phyloP scores from a whole-genome alignment of 306 rosid genomes.

The Trifolium repens region DNA sequence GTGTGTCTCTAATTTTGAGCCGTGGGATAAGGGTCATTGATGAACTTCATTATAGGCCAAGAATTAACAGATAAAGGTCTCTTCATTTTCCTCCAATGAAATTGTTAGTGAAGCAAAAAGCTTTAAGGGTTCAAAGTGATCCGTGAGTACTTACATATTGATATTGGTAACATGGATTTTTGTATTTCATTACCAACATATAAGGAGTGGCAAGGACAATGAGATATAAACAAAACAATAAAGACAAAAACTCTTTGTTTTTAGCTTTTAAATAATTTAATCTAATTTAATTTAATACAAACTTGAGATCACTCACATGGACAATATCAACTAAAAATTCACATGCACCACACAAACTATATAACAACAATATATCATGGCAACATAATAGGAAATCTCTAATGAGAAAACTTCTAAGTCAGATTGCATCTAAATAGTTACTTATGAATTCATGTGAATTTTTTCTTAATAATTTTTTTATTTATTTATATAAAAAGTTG shows the following conservation, averaged over 20 bases:
- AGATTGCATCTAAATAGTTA: constrained; percentile 33
- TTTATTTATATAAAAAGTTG: constrained; percentile 19
- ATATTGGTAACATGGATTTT: constrained; percentile 35
- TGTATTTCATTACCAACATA: constrained; percentile 36
- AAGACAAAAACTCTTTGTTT: constrained; percentile 57
- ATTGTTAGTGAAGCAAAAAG: constrained; percentile 28
- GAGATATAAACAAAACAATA: constrained; percentile 35
- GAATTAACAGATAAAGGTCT: constrained; percentile 40
- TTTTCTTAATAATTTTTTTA: background rate
- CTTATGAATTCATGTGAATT: background rate
- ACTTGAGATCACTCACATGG: constrained; percentile 37
- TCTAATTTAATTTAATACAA: constrained; percentile 22
- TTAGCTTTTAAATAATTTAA: background rate
- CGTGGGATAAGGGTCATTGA: constrained; percentile 40
- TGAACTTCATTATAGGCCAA: constrained; percentile 39
- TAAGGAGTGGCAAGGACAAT: constrained; percentile 36
- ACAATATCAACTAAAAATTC: constrained; percentile 48
- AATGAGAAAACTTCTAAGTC: constrained; percentile 29
- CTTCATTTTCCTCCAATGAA: constrained; percentile 41
- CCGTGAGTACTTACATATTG: constrained; percentile 56
- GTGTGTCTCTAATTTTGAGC: constrained; percentile 37
- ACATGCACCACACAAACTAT: constrained; percentile 54
- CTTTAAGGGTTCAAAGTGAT: constrained; percentile 51
- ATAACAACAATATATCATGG: constrained; percentile 39
- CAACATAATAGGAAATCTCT: constrained; percentile 30